These are phyloP conservation scores for Leptographium lundbergii DNA, from an alignment of 2,329 filamentous ascomycete genomes.

Conservation along the genomic window DNA sequence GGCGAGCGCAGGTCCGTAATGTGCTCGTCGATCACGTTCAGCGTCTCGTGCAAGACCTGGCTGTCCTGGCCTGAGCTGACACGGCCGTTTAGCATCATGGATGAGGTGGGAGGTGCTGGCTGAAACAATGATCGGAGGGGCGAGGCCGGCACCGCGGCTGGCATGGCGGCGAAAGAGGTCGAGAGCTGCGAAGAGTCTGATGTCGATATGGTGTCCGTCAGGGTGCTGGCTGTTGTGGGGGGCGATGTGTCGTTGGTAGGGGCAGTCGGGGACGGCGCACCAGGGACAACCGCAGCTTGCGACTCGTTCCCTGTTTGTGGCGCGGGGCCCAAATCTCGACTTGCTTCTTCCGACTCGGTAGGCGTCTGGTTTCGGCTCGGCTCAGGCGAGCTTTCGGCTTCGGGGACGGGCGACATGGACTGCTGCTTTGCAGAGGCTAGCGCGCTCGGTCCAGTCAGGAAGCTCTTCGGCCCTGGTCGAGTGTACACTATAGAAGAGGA, in stretches of 20 bases:
- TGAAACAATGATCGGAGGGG: conserved; percentile 14
- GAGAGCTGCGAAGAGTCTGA: neutral
- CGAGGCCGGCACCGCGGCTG: conserved; percentile 8
- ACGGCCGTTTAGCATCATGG: conserved; percentile 21
- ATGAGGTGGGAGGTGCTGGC: conserved; percentile 13
- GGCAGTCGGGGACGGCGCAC: neutral
- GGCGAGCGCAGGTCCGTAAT: conserved; percentile 69
- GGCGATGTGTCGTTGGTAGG: neutral
- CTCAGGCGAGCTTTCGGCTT: conserved; percentile 12
- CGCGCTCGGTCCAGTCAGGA: conserved; percentile 16
- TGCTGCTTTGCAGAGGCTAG: conserved; percentile 8
- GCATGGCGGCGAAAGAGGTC: conserved; percentile 1
- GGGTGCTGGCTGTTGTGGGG: neutral
- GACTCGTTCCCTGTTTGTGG: neutral
- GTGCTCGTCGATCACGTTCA: conserved; percentile 94
- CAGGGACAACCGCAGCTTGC: too few species aligned
- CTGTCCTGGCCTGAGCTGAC: conserved; percentile 40
- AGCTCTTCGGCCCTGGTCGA: conserved; percentile 37
- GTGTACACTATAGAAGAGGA: conserved; percentile 42
- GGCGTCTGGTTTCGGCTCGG: neutral
- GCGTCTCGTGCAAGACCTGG: conserved; percentile 82
- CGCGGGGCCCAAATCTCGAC: neutral
- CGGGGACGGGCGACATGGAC: neutral
- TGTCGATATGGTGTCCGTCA: neutral
- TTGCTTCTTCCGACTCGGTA: neutral